Evolutionary conservation across 1,284 basidiomycete genomes (phyloP), one percentile per base, ranked within the genome.

Genomic region (Austroboletus niveus): DNA sequence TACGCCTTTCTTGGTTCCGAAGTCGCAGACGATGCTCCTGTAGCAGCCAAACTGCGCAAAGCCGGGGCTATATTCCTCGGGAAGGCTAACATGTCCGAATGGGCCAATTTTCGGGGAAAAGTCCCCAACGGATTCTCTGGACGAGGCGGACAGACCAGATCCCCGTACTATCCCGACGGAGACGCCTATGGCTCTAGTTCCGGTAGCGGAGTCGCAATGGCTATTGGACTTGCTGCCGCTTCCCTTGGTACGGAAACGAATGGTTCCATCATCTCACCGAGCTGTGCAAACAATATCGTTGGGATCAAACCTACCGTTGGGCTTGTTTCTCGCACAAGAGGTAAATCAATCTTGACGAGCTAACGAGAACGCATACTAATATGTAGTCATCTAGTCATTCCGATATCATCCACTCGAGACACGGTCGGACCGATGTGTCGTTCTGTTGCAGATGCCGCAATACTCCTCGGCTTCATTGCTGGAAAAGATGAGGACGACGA

Each of bases 21-120:
- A 43, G 81, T 84, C 1, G 80, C 81, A 1, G 74, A 76, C 4
- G 85, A 89, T 58, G 82, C 86, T 0, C 76, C 75, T 7, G 77
- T 85, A 3, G 78, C 82, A 0, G 77, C 77, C 29, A 77, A 76
- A 30, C 74, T 89, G 4, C 76, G 85, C 1, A 72, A 71, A 5
- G 77, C 77, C 17, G 81, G 81, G 2, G 77, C 78, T 7, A 75
- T 83, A 57, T 63, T 83, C 31, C 62, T 83, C n/a, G 81, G 76
- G 5, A 79, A 80, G 58, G 63, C 77, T 0, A 75, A 72, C 54
- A 66, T 78, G 57, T 78, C 74, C 29, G 79, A 80, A 55, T 80
- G 76, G 76, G 74, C 79, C 4, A 69, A 78, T 55, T 75, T 74
- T 56, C 68, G 80, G 29, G 78, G 77, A 2, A 57, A 61, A 2